Conservation (phyloP, 345 rosid genomes). For the Dimocarpus longan region DNA sequence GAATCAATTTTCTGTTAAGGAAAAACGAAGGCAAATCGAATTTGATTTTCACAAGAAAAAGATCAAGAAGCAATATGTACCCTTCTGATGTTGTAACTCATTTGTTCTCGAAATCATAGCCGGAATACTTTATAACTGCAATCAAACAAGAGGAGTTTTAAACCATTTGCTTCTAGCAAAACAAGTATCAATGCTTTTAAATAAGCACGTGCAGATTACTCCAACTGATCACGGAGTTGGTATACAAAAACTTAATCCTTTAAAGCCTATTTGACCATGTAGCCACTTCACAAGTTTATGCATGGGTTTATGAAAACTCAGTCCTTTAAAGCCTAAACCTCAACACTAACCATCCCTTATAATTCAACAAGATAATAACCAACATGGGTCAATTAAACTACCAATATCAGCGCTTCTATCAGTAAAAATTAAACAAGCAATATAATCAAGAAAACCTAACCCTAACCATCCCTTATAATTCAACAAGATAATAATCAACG, state of each 20-base stretch:
- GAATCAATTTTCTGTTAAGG: not conserved
- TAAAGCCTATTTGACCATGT: no score
- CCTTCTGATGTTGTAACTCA: constrained; percentile 71
- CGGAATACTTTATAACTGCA: no score
- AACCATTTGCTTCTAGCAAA: no score
- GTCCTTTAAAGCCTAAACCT: not conserved
- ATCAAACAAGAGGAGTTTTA: no score
- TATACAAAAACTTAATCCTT: no score
- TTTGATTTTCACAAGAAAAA: not conserved
- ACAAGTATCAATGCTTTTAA: no score
- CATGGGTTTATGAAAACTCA: not conserved
- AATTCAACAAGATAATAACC: no score
- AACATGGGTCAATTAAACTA: not conserved
- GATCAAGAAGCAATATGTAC: constrained; percentile 37
- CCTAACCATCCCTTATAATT: constrained; percentile 17
- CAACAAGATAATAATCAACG: not conserved
- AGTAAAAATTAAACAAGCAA: not conserved
- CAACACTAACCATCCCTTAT: not conserved
- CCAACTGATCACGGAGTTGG: no score
- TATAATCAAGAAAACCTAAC: constrained; percentile 2
- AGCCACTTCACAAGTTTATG: not conserved
- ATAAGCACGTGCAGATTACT: no score
- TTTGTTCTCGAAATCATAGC: constrained; percentile 44
- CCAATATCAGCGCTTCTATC: not conserved
- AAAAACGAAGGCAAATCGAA: not conserved